Conservation (phyloP, 345 rosid genomes). For the Lenwebbia sp. region DNA sequence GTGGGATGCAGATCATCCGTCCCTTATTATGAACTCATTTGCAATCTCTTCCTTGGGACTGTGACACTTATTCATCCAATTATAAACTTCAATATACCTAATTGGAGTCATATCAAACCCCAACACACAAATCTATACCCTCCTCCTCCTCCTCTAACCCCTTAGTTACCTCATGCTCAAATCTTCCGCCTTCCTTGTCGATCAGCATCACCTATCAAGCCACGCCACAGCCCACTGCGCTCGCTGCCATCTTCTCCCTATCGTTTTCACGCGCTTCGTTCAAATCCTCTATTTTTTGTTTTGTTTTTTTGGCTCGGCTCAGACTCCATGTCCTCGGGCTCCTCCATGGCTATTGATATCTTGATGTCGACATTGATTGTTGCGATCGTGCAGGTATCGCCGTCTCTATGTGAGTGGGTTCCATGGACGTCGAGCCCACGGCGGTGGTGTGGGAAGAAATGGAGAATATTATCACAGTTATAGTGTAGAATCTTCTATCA, state of each 20-base stretch:
- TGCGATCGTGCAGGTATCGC: background rate
- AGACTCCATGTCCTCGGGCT: background rate
- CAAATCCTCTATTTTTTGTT: background rate
- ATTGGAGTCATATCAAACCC: background rate
- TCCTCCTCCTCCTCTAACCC: background rate
- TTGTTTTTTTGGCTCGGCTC: background rate
- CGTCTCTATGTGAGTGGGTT: background rate
- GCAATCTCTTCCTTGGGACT: background rate
- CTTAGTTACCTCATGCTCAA: background rate
- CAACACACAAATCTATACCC: background rate
- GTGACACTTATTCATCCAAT: background rate
- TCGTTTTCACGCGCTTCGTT: background rate
- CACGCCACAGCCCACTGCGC: accelerated
- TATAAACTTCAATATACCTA: background rate
- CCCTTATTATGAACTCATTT: background rate
- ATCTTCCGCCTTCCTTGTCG: background rate
- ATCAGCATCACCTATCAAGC: background rate
- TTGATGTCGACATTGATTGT: background rate
- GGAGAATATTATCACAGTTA: too few relatives aligned
- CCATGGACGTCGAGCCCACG: background rate
- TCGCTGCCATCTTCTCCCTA: background rate
- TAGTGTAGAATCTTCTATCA: too few relatives aligned
- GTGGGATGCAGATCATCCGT: background rate
- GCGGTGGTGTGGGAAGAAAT: too few relatives aligned
- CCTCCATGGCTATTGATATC: background rate